These are phyloP conservation scores for Fusarium tanahbumbuense DNA, from an alignment of 2,329 filamentous ascomycete species.

Conservation along the genomic window DNA sequence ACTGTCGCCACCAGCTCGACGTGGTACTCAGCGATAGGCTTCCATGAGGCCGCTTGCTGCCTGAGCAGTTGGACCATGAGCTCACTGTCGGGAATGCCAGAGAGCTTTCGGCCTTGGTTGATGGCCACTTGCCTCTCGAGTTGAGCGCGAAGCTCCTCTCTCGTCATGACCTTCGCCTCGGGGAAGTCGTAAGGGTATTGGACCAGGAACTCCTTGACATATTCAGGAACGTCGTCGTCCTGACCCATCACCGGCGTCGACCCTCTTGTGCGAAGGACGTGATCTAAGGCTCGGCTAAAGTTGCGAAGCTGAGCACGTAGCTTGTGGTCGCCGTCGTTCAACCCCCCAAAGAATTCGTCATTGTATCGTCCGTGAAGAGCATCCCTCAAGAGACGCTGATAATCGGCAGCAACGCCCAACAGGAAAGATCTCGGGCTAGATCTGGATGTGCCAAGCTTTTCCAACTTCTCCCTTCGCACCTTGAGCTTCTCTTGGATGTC, in stretches of 20 bases:
- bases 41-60: not conserved
- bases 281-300: constrained; percentile 47
- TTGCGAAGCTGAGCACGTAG: constrained; percentile 49
- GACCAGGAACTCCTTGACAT: constrained; percentile 46
- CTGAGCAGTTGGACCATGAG: not conserved
- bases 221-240: constrained; percentile 33
- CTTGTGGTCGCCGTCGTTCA: constrained; percentile 35
- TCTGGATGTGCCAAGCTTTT: constrained; percentile 38
- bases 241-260: constrained; percentile 27
- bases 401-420: constrained; percentile 51
- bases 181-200: constrained; percentile 47
- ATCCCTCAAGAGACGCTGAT: constrained; percentile 48
- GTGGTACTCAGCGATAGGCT: not conserved
- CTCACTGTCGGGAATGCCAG: not conserved
- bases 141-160: constrained; percentile 27
- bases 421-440: constrained; percentile 46
- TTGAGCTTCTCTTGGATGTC: constrained; percentile 45
- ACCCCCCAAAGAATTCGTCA: constrained; percentile 53
- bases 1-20: not conserved
- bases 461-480: constrained; percentile 34
- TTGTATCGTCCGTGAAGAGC: constrained; percentile 47
- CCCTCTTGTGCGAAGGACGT: constrained; percentile 44
- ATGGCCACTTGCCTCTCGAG: constrained; percentile 47
- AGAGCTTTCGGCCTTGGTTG: not conserved
- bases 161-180: constrained; percentile 40